Evolutionary conservation across 2,329 filamentous ascomycete species (phyloP), one percentile per base, ranked within the genome.

Genomic region (Alternaria alternata): DNA sequence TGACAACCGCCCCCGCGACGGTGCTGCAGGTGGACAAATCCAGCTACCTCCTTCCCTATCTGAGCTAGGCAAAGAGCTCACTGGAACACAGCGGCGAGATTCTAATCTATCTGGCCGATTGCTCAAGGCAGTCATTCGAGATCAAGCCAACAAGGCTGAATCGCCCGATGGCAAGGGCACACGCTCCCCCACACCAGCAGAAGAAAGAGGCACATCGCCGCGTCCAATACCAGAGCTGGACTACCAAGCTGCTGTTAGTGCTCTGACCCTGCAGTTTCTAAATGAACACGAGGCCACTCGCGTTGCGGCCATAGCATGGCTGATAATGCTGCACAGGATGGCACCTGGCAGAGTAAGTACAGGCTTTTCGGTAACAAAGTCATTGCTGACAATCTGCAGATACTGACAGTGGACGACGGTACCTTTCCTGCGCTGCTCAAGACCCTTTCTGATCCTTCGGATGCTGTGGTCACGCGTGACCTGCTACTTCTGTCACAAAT

Each of bases 231-330:
- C 87, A 11, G 93, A 97, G 74, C 85, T 99, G n/a, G 94, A 99
- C 79, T 99, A 98, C 76, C 92, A 94, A 38, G 93, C 93, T 18
- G 94, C 95, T 5, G 95, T 99, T 49, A 96, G 91, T 78, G 95
- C 94, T 8, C 85, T 99, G 41, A 99, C 94, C 0, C 81, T 98
- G 7, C 88, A 98, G 54, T 98, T 99, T 72, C 82, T 99, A 53
- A 97, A 99, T 73, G 94, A 99, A 70, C 93, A 98, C 74, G 96
- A 99, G 81, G 93, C 92, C 28, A 99, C 95, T 2, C 88, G 95
- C 62, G 94, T 98, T 28, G 94, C 94, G 38, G 94, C 95, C 16
- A 83, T 99, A 62, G 94, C 92, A 6, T 99, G 95, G 95, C 85
- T 99, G 57, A 95, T 98, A 59, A 98, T 98, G 94, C 85, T 99